phyloP scores from a whole-genome alignment of 2,329 filamentous ascomycete species.

The Lomentospora prolificans region DNA sequence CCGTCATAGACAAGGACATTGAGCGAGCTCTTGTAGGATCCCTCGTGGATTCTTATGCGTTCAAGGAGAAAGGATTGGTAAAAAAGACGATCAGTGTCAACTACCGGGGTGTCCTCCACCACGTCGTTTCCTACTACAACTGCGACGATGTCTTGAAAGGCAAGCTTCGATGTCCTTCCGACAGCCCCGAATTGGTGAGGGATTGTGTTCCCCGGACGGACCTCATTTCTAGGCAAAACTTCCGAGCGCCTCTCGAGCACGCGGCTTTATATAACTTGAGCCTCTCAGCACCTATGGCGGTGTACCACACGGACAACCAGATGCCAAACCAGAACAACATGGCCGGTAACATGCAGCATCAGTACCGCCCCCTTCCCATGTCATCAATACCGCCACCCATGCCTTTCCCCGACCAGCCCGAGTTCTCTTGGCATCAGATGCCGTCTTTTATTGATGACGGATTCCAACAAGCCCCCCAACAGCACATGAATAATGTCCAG shows the following conservation, averaged over 20 bases:
- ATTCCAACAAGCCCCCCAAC: neutral
- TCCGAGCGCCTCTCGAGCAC: conserved; percentile 56
- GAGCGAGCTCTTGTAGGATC: conserved; percentile 58
- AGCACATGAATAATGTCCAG: conserved; percentile 1
- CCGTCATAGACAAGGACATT: conserved; percentile 17
- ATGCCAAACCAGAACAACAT: neutral
- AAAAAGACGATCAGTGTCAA: conserved; percentile 89
- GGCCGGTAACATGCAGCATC: neutral
- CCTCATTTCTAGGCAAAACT: conserved; percentile 53
- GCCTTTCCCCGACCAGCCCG: conserved; percentile 1
- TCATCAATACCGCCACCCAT: neutral
- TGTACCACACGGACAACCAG: neutral
- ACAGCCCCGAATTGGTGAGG: conserved; percentile 24
- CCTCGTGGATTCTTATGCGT: conserved; percentile 79
- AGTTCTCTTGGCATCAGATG: conserved; percentile 6
- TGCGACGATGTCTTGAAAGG: conserved; percentile 64
- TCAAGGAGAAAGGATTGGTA: conserved; percentile 71
- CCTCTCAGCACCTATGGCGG: neutral
- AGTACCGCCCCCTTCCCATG: neutral
- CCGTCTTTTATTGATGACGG: neutral
- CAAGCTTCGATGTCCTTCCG: conserved; percentile 47
- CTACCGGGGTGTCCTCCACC: conserved; percentile 65
- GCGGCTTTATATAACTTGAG: conserved; percentile 24
- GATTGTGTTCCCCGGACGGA: conserved; percentile 45
- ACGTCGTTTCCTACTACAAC: conserved; percentile 82